Conservation (phyloP, 495 filamentous ascomycete species). For the Penicillium diatomitis region DNA sequence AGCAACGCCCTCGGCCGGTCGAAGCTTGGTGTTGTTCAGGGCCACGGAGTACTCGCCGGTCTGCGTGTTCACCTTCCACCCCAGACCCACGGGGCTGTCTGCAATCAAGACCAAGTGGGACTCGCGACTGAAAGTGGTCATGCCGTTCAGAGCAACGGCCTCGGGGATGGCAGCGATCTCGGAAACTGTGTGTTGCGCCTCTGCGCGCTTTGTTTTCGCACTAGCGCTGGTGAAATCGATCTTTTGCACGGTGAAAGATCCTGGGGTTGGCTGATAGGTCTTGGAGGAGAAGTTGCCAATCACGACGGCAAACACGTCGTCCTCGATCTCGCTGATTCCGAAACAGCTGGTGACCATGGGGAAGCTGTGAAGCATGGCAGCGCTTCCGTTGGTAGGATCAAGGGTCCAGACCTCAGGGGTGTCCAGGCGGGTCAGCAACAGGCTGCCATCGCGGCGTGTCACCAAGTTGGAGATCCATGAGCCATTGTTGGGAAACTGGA, state of each 20-base stretch:
- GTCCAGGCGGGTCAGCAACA: conserved; percentile 29
- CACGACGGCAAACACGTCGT: conserved; percentile 35
- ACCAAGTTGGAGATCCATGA: conserved; percentile 36
- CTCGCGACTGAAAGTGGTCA: conserved; percentile 19
- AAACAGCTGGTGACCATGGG: conserved; percentile 23
- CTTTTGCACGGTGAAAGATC: conserved; percentile 31
- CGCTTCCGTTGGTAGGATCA: conserved; percentile 24
- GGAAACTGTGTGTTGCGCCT: conserved; percentile 1
- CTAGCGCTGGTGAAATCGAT: conserved; percentile 19
- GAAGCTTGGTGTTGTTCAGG: conserved; percentile 19
- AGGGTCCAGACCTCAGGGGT: conserved; percentile 32
- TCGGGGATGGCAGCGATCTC: conserved; percentile 28
- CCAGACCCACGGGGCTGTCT: conserved; percentile 26
- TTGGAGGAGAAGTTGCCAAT: conserved; percentile 27
- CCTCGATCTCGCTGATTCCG: conserved; percentile 33
- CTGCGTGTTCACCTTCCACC: conserved; percentile 25
- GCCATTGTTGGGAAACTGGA: conserved; percentile 24
- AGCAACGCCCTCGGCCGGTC: conserved; percentile 11
- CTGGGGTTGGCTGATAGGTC: conserved; percentile 17
- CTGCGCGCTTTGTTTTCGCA: not conserved
- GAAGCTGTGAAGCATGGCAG: conserved; percentile 22
- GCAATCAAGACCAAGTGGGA: conserved; percentile 26
- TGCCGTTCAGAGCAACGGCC: conserved; percentile 31
- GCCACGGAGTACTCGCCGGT: conserved; percentile 24
- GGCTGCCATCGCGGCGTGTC: conserved; percentile 20